Conservation (phyloP, 1,284 basidiomycete species). For the Ceratorhiza oryzae-sativae region DNA sequence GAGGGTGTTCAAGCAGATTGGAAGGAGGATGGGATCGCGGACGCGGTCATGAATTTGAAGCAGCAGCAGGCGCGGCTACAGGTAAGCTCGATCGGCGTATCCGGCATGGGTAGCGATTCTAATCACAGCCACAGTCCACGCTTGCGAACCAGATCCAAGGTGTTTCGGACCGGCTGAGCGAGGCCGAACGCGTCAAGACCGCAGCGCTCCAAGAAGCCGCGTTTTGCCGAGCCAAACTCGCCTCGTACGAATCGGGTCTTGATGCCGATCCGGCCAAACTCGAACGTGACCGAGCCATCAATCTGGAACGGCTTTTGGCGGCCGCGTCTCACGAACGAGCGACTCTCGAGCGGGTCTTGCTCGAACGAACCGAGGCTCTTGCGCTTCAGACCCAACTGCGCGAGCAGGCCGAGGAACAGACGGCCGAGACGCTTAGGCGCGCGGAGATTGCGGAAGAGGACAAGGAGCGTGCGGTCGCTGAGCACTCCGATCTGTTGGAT, state of each 20-base stretch:
- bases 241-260: conserved; percentile 80
- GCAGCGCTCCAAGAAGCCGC: conserved; percentile 94
- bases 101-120: too few relatives aligned
- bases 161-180: conserved; percentile 78
- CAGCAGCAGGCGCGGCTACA: conserved; percentile 88
- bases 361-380: conserved; percentile 75
- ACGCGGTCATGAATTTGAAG: conserved; percentile 84
- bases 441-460: conserved; percentile 85
- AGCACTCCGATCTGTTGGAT: conserved; percentile 77
- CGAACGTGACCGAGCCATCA: conserved; percentile 80
- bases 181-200: conserved; percentile 79
- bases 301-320: conserved; percentile 82
- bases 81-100: too few relatives aligned
- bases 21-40: conserved; percentile 59
- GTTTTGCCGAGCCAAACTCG: conserved; percentile 93
- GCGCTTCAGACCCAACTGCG: conserved; percentile 78
- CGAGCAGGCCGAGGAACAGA: conserved; percentile 81
- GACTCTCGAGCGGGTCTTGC: conserved; percentile 72
- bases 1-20: conserved; percentile 54
- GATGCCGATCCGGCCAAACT: conserved; percentile 71
- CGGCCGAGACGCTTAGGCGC: conserved; percentile 81
- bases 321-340: conserved; percentile 71
- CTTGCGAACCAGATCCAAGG: conserved; percentile 77
- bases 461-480: conserved; percentile 72
- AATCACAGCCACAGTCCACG: conserved; percentile 58